Evolutionary conservation across 1,139 yeast genomes (phyloP).

Genomic region (Suhomyces choctaworum): DNA sequence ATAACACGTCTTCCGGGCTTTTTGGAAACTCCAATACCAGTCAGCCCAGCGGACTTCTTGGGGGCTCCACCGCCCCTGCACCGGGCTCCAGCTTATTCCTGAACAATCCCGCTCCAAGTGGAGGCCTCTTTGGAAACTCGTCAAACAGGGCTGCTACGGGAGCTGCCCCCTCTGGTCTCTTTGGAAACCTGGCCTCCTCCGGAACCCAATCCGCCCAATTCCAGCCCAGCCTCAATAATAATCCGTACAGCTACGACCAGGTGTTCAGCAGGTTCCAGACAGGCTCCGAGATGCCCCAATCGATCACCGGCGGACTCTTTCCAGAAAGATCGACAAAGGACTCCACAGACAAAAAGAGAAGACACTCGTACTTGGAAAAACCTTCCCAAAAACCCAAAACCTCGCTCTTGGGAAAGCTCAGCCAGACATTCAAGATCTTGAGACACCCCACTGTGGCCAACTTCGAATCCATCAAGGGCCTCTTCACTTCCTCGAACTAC

Average conservation of each 20-base stretch:
- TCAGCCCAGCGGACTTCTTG: neutral
- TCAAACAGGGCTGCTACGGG: too few relatives aligned
- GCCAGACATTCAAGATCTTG: constrained; percentile 40
- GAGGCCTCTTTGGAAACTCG: constrained; percentile 14
- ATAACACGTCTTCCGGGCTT: neutral
- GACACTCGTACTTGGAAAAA: constrained; percentile 20
- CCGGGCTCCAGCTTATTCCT: too few relatives aligned
- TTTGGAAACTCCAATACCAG: neutral
- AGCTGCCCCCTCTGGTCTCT: neutral
- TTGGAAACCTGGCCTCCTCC: constrained; percentile 1
- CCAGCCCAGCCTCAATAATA: constrained; percentile 13
- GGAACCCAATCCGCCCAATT: neutral
- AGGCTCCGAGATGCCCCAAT: constrained; percentile 32
- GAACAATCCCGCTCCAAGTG: too few relatives aligned
- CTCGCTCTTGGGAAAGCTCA: constrained; percentile 37
- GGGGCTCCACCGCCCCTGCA: too few relatives aligned
- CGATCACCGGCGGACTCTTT: constrained; percentile 37
- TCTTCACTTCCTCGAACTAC: constrained; percentile 27
- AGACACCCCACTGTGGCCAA: constrained; percentile 19
- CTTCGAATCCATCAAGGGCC: constrained; percentile 24
- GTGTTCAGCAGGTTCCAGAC: constrained; percentile 22
- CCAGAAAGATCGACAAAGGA: constrained; percentile 17
- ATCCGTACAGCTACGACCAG: constrained; percentile 31
- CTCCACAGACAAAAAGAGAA: constrained; percentile 21
- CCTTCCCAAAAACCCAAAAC: constrained; percentile 18